A percentile compares a stretch with the other conserved stretches of the same genome.
phyloP scores from a whole-genome alignment of 441 rosid species.

The Metrosideros polymorpha region DNA sequence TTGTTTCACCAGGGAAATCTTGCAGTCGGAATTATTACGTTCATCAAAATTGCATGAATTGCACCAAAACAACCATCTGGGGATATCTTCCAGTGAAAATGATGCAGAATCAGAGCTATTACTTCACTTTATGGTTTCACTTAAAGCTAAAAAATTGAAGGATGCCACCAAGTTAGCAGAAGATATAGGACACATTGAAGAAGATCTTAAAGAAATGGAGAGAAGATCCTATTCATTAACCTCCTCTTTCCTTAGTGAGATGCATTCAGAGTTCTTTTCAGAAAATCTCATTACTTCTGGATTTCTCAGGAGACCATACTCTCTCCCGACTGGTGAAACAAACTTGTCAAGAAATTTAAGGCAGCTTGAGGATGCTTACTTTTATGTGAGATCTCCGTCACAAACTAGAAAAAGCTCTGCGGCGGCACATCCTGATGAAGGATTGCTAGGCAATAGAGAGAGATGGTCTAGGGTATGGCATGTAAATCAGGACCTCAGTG shows the following conservation, averaged over 20 bases:
- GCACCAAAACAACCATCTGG: conserved; percentile 8
- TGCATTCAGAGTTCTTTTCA: background rate
- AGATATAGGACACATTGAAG: conserved; percentile 50
- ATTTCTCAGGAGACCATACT: conserved; percentile 17
- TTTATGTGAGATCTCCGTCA: conserved; percentile 57
- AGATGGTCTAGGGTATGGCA: conserved; percentile 21
- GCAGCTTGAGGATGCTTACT: conserved; percentile 89
- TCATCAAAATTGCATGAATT: conserved; percentile 48
- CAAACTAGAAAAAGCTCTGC: conserved; percentile 36
- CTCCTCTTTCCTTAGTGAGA: conserved; percentile 10
- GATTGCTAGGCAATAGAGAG: conserved; percentile 40
- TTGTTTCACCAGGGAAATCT: conserved; percentile 61
- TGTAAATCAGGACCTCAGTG: background rate
- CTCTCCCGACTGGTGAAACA: conserved; percentile 25
- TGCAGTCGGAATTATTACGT: conserved; percentile 67
- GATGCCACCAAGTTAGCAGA: conserved; percentile 50
- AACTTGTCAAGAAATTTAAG: conserved; percentile 47
- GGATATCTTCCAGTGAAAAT: conserved; percentile 41
- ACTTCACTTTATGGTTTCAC: conserved; percentile 56
- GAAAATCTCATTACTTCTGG: background rate
- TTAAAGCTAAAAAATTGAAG: conserved; percentile 64
- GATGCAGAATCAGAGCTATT: conserved; percentile 74
- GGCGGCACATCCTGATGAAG: conserved; percentile 37
- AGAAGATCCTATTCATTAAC: conserved; percentile 36
- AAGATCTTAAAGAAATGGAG: conserved; percentile 66